Evolutionary conservation across 2,329 filamentous ascomycete species (phyloP).

Genomic region (Alternaria incomplexa): DNA sequence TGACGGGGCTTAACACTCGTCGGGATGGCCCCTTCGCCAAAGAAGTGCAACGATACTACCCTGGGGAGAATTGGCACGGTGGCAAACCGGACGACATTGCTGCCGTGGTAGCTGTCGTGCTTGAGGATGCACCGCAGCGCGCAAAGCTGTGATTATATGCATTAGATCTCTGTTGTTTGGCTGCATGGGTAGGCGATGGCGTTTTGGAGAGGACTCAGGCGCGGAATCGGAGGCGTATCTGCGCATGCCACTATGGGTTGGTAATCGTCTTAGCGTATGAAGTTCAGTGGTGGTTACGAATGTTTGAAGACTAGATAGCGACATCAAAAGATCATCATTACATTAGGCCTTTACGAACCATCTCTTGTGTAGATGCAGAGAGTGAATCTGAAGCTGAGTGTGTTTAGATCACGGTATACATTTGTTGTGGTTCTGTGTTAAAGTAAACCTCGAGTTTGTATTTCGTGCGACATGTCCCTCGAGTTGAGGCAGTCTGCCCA

Average conservation of each 20-base stretch:
- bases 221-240: slow-evolving; percentile 14
- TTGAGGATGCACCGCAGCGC: slow-evolving; percentile 29
- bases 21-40: slow-evolving; percentile 93
- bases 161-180: slow-evolving; percentile 23
- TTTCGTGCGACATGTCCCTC: neutral
- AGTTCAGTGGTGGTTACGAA: neutral
- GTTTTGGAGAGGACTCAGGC: slow-evolving; percentile 23
- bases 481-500: neutral
- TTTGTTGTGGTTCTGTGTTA: neutral
- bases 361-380: neutral
- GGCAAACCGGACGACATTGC: slow-evolving; percentile 97
- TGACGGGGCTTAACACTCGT: slow-evolving; percentile 79
- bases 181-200: slow-evolving; percentile 36
- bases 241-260: slow-evolving; percentile 12
- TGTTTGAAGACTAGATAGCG: neutral
- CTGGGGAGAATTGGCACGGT: slow-evolving; percentile 83
- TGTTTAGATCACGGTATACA: neutral
- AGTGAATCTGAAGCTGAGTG: neutral
- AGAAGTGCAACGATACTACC: slow-evolving; percentile 87
- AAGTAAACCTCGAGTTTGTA: neutral
- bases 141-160: slow-evolving; percentile 22
- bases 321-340: neutral
- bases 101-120: slow-evolving; percentile 69
- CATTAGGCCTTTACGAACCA: neutral
- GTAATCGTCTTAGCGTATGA: slow-evolving; percentile 2